A percentile compares a stretch with the other conserved stretches of the same genome.
Evolutionary conservation across 352 stramenopile species (phyloP).

Genomic region (Phytopythium oedochilum): DNA sequence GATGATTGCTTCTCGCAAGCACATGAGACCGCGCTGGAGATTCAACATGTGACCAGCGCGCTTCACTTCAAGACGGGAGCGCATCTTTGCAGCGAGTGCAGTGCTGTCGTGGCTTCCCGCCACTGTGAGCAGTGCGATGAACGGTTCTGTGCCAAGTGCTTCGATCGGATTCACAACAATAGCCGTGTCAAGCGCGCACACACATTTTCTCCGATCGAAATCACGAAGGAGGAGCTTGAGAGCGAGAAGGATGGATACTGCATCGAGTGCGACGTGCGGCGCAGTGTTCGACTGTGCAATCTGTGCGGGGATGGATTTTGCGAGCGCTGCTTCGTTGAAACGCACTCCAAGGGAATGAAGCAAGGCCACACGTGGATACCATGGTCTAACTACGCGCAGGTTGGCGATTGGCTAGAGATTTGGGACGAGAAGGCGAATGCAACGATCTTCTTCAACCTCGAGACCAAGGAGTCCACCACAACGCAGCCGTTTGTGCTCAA

Average conservation of each 20-base stretch:
- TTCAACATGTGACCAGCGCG: constrained; percentile 32
- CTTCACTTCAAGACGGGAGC: constrained; percentile 52
- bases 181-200: constrained; percentile 31
- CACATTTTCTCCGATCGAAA: constrained; percentile 31
- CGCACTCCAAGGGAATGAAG: constrained; percentile 59
- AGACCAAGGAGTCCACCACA: constrained; percentile 70
- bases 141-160: constrained; percentile 54
- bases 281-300: constrained; percentile 53
- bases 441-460: constrained; percentile 68
- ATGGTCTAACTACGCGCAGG: constrained; percentile 41
- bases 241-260: constrained; percentile 59
- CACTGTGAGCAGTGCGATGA: constrained; percentile 61
- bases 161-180: constrained; percentile 25
- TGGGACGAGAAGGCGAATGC: constrained; percentile 36
- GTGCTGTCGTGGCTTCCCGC: constrained; percentile 26
- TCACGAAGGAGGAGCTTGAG: constrained; percentile 50
- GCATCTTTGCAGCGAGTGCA: constrained; percentile 53
- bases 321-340: constrained; percentile 40
- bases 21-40: constrained; percentile 41
- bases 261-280: constrained; percentile 55
- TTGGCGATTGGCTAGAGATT: constrained; percentile 76
- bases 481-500: constrained; percentile 47
- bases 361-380: constrained; percentile 54
- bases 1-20: constrained; percentile 43
- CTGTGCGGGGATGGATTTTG: constrained; percentile 78